Evolutionary conservation across 1,284 basidiomycete species (phyloP).

Genomic region (Ustilago lituana): DNA sequence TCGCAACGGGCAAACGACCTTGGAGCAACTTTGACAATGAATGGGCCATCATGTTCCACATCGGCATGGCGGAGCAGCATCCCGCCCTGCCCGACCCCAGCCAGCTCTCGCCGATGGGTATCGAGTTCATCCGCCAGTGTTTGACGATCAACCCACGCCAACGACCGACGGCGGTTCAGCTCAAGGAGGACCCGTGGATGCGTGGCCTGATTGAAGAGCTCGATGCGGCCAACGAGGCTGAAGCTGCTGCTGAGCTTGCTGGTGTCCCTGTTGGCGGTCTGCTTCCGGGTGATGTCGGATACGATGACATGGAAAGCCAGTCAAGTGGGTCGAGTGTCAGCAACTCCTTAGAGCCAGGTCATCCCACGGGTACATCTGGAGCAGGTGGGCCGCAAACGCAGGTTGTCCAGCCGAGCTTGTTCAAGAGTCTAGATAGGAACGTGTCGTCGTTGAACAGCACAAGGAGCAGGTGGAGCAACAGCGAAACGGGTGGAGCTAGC

Average conservation of each 20-base stretch:
- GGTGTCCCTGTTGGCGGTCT: background rate
- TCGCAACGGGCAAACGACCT: slow-evolving; percentile 93
- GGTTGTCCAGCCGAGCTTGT: slow-evolving; percentile 9
- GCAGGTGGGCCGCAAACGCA: slow-evolving; percentile 2
- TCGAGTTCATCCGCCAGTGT: slow-evolving; percentile 92
- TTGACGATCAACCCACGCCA: slow-evolving; percentile 85
- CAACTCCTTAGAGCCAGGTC: slow-evolving; percentile 7
- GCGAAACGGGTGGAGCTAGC: slow-evolving; percentile 1
- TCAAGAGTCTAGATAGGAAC: slow-evolving; percentile 45
- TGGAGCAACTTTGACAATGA: slow-evolving; percentile 99
- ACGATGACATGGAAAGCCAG: slow-evolving; percentile 16
- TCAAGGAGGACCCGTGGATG: slow-evolving; percentile 92
- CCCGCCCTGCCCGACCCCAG: slow-evolving; percentile 91
- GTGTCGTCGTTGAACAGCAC: slow-evolving; percentile 39
- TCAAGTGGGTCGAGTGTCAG: slow-evolving; percentile 20
- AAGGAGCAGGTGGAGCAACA: slow-evolving; percentile 34
- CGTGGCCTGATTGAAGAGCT: slow-evolving; percentile 62
- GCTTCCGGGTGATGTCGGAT: slow-evolving; percentile 3
- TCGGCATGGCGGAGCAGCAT: slow-evolving; percentile 94
- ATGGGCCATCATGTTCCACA: slow-evolving; percentile 99
- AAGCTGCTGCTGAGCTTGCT: slow-evolving; percentile 42
- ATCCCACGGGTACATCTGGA: background rate
- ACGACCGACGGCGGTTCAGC: slow-evolving; percentile 84
- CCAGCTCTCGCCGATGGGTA: slow-evolving; percentile 88
- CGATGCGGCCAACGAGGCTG: slow-evolving; percentile 56